phyloP scores from a whole-genome alignment of 2,329 filamentous ascomycete genomes.

The Verticillium dahliae region DNA sequence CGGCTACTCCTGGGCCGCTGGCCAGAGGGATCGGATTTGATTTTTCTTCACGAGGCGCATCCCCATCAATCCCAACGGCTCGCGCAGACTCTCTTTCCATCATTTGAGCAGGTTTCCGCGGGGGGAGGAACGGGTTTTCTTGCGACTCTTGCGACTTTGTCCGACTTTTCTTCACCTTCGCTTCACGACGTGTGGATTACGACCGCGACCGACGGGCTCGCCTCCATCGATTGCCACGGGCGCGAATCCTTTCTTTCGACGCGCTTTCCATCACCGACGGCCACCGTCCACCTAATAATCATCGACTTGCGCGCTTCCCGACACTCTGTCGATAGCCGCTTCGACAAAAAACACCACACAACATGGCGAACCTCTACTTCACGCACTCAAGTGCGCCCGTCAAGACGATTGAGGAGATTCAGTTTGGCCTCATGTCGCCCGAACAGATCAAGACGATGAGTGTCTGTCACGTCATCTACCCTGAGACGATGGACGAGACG shows the following conservation, averaged over 20 bases:
- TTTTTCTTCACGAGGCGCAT: background rate
- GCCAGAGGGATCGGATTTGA: conserved; percentile 23
- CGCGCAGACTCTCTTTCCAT: conserved; percentile 23
- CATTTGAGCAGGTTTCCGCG: conserved; percentile 15
- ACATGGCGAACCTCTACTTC: conserved; percentile 89
- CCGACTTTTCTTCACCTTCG: conserved; percentile 15
- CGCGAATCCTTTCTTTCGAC: background rate
- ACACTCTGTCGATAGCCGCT: background rate
- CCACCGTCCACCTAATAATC: background rate
- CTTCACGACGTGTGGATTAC: conserved; percentile 6
- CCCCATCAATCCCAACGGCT: conserved; percentile 27
- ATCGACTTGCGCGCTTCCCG: background rate
- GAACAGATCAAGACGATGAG: conserved; percentile 99
- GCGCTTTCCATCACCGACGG: background rate
- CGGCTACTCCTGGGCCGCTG: conserved; percentile 38
- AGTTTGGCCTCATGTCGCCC: conserved; percentile 94
- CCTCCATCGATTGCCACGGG: background rate
- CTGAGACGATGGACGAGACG: conserved; percentile 99
- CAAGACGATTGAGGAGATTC: conserved; percentile 97
- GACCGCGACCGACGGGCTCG: background rate
- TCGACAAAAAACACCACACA: conserved; percentile 23
- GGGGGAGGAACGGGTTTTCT: conserved; percentile 8
- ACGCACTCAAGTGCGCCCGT: conserved; percentile 89
- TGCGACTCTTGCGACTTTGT: conserved; percentile 14
- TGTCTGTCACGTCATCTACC: conserved; percentile 90